Base-by-base conservation (phyloP, 306 rosid genomes). In the Castanospermum australe region DNA sequence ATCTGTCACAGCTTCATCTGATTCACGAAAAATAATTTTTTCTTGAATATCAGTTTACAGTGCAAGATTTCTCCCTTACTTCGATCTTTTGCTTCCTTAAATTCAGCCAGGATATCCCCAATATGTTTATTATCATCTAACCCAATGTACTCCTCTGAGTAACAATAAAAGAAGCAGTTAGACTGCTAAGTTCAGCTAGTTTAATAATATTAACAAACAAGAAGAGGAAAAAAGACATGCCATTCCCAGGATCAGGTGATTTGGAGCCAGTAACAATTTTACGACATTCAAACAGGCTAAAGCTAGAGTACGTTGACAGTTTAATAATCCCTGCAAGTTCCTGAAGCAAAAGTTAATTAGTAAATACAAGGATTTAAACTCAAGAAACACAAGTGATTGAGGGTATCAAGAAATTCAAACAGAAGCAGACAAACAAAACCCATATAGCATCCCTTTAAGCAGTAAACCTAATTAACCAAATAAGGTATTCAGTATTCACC, bases 21-120 rank as follows among this genome's bases (percentile, higher is more conserved):
- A 92, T 86, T 94, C 97, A 11, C 97, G 91, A 86, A 94, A 94
- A 94, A 94, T 52, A 94, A 83, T 77, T 87, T 94, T 84, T 92
- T 94, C 87, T 94, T 94, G 80, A 89, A 90, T 61, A 86, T 80
- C 60, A 94, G 82, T 79, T 94, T 94, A 87, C 96, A 90, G 59
- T 92, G 96, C 92, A 94, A 85, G 70, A 92, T 90, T 83, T 94
- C 98, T 83, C 97, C 98, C 83, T 94, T 94, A 66, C 89, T 92
- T 81, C 92, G 91, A 81, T 94, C 98, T 86, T 94, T 94, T 71
- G 91, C 92, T 45, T 88, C 88, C 91, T 89, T 94, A 79, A 94
- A 92, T 76, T 92, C 98, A 0, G 93, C 90, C 35, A 94, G 51
- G 60, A 94, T 87, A 90, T 94, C 98, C 55, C 97, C 98, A 17